Evolutionary conservation across 202 grass and related monocot genomes (phyloP).

Genomic region (Cymbopogon flexuosus): DNA sequence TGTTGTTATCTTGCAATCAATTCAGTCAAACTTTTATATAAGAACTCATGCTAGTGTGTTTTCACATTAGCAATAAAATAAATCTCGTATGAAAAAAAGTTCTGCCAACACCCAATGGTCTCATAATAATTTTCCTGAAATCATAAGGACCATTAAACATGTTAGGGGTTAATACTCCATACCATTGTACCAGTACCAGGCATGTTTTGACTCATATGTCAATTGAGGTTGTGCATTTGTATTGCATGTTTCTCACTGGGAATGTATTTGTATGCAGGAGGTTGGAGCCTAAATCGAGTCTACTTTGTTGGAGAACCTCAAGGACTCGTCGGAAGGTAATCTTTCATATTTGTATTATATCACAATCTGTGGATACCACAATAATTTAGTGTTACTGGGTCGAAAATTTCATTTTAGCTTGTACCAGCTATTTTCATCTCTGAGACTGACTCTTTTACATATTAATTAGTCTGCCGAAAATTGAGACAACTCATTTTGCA

Average conservation of each 20-base stretch:
- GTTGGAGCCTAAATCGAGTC: constrained; percentile 78
- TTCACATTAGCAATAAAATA: constrained; percentile 19
- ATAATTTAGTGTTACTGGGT: neutral
- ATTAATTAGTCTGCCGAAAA: neutral
- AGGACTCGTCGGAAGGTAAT: constrained; percentile 65
- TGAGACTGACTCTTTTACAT: neutral
- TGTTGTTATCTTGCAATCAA: constrained; percentile 32
- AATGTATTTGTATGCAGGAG: constrained; percentile 49
- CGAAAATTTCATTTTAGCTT: neutral
- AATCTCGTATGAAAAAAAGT: constrained; percentile 1
- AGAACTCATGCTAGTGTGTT: neutral
- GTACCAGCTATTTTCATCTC: constrained; percentile 8
- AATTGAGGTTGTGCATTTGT: constrained; percentile 9
- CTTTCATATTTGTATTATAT: neutral
- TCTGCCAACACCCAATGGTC: neutral
- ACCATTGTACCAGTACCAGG: neutral
- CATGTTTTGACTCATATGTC: constrained; percentile 17
- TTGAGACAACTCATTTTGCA: neutral
- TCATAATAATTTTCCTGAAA: constrained; percentile 15
- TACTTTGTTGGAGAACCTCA: constrained; percentile 72
- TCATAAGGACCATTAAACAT: neutral
- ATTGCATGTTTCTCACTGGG: constrained; percentile 6
- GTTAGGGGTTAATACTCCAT: neutral
- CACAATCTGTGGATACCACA: neutral
- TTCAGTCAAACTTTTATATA: neutral